Base-by-base conservation (phyloP, 495 filamentous ascomycete species). In the Trichocladium uniseriatum region DNA sequence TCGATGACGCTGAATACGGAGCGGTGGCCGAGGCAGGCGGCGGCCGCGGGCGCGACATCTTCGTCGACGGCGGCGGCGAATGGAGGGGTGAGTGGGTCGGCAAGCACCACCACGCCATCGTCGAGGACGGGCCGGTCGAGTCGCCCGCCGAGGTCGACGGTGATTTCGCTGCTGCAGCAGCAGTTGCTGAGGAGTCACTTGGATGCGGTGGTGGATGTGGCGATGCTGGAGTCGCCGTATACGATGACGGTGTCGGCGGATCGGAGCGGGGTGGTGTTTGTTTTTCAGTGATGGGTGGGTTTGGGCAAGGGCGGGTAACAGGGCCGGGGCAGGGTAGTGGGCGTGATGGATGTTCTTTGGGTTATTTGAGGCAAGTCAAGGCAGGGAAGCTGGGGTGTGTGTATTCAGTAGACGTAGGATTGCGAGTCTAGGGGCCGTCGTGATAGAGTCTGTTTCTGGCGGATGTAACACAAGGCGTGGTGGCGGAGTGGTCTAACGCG, bases 221-320 rank as follows among this genome's bases (percentile, higher is more conserved):
- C 84, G 11, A 69, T 97, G 48, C 66, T 99, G 58, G 87, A 95
- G 69, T 74, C 76, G 48, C 94, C 94, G 40, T 95, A 94, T 66
- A 83, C 88, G 8, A 95, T 97, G 89, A 80, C 86, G 35, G 74
- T 97, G 22, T 90, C 84, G 57, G 91, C 82, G 41, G 94, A 99
- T 70, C 76, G 91, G 55, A 83, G 82, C n/a, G 94, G 94, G 4
- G 82, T 91, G 61, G 79, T 97, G 40, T 94, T 92, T 72, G 81
- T 97, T 31, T 95, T 94, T 46, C 69, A 72, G 53, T 75, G 63
- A 58, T 6, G 16, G 9, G 9, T 28, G 4, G 6, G 9, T 14
- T 20, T 16, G 34, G 42, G 34, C 2, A 11, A 19, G 15, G n/a
- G 35, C 27, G 19, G 14, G 14, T 15, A 1, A 28, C 16, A 5